Evolutionary conservation across 2,329 filamentous ascomycete genomes (phyloP).

Genomic region (Rhynchosporium agropyri): DNA sequence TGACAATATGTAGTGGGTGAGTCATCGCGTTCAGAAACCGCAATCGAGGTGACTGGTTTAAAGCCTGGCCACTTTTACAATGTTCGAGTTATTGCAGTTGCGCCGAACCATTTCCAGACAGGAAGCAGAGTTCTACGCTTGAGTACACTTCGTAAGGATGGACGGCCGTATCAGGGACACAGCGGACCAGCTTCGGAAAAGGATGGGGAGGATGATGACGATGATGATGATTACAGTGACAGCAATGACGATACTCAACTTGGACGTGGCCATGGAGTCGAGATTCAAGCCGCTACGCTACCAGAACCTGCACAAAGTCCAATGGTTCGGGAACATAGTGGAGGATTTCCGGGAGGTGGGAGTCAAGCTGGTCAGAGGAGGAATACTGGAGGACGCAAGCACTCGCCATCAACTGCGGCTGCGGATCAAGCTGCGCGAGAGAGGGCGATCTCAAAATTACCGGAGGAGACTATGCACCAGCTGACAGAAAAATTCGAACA

Average conservation of each 20-base stretch:
- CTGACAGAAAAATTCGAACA: conserved; percentile 80
- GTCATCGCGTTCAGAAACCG: conserved; percentile 76
- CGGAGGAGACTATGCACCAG: conserved; percentile 70
- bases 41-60: conserved; percentile 88
- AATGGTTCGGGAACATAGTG: conserved; percentile 67
- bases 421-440: conserved; percentile 33
- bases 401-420: conserved; percentile 67
- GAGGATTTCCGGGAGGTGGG: conserved; percentile 50
- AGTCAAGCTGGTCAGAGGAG: conserved; percentile 59
- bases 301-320: conserved; percentile 60
- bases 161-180: conserved; percentile 61
- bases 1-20: conserved; percentile 69
- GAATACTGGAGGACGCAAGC: conserved; percentile 71
- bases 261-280: conserved; percentile 51
- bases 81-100: conserved; percentile 88
- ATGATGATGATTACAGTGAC: conserved; percentile 41
- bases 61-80: conserved; percentile 90
- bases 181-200: conserved; percentile 60
- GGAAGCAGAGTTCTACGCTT: conserved; percentile 84
- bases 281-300: conserved; percentile 62
- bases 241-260: conserved; percentile 50
- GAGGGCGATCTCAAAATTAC: conserved; percentile 49
- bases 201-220: conserved; percentile 53
- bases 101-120: conserved; percentile 88
- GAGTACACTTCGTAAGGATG: conserved; percentile 70